These are phyloP conservation scores for Umbilicaria muhlenbergii DNA, from an alignment of 495 filamentous ascomycete genomes.

Conservation along the genomic window DNA sequence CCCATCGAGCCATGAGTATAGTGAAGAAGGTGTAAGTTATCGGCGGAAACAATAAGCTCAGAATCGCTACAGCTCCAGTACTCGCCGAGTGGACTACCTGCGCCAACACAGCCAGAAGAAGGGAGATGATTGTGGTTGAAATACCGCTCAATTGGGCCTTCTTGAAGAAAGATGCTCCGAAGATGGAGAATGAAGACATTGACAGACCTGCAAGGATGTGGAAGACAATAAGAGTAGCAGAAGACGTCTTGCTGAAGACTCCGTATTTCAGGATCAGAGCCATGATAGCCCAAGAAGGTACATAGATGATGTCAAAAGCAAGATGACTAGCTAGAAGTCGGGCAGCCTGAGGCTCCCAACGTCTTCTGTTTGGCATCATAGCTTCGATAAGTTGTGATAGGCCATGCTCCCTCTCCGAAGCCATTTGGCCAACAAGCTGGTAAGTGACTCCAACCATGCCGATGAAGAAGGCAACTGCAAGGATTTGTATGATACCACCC, in stretches of 20 bases:
- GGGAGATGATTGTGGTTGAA: constrained; percentile 41
- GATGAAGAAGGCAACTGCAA: constrained; percentile 50
- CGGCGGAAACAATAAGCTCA: constrained; percentile 58
- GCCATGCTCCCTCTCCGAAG: constrained; percentile 60
- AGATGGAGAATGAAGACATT: constrained; percentile 50
- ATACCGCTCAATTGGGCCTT: constrained; percentile 67
- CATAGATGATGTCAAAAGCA: constrained; percentile 51
- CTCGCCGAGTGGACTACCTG: constrained; percentile 41
- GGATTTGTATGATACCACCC: constrained; percentile 43
- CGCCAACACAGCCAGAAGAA: constrained; percentile 52
- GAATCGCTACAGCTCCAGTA: constrained; percentile 40
- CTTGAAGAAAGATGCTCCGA: constrained; percentile 59
- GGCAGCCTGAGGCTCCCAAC: constrained; percentile 53
- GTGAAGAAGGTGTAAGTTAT: constrained; percentile 66
- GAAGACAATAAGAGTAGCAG: constrained; percentile 44
- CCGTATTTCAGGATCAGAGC: constrained; percentile 42
- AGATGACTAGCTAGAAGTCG: constrained; percentile 52
- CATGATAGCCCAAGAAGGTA: constrained; percentile 54
- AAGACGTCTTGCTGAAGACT: constrained; percentile 45
- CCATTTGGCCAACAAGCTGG: constrained; percentile 61
- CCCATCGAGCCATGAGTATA: constrained; percentile 50
- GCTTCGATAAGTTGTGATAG: constrained; percentile 69
- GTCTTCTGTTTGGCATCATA: constrained; percentile 53
- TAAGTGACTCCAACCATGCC: constrained; percentile 57
- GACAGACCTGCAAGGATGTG: constrained; percentile 48